phyloP scores from a whole-genome alignment of 2,329 filamentous ascomycete species.

The Colletotrichum sidae region DNA sequence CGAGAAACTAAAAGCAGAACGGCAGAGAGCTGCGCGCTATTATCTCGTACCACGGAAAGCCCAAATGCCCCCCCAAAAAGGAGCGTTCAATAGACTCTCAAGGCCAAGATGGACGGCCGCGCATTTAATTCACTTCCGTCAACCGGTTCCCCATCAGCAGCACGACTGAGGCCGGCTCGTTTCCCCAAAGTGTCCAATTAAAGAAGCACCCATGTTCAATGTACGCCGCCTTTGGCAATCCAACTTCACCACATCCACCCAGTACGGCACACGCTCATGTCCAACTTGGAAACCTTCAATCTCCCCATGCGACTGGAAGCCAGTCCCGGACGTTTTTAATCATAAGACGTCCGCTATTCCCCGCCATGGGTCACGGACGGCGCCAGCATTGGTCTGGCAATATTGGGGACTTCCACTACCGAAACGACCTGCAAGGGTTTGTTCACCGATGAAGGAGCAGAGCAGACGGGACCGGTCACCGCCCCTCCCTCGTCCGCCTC shows the following conservation, averaged over 20 bases:
- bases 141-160: slow-evolving; percentile 24
- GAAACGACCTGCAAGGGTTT: slow-evolving; percentile 28
- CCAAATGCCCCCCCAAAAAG: background rate
- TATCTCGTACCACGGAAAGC: background rate
- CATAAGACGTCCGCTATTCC: slow-evolving; percentile 21
- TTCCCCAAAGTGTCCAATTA: slow-evolving; percentile 22
- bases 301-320: slow-evolving; percentile 12
- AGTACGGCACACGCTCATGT: slow-evolving; percentile 20
- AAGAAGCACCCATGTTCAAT: slow-evolving; percentile 19
- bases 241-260: slow-evolving; percentile 23
- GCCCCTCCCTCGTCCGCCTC: background rate
- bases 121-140: slow-evolving; percentile 8
- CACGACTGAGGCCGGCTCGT: slow-evolving; percentile 10
- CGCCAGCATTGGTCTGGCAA: slow-evolving; percentile 15
- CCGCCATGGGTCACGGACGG: slow-evolving; percentile 16
- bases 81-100: slow-evolving; percentile 12
- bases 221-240: slow-evolving; percentile 25
- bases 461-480: slow-evolving; percentile 13
- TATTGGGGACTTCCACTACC: slow-evolving; percentile 14
- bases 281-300: slow-evolving; percentile 14
- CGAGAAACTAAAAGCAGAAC: slow-evolving; percentile 7
- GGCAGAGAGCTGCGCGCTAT: background rate
- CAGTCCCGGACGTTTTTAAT: slow-evolving; percentile 16
- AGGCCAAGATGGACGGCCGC: slow-evolving; percentile 24
- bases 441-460: background rate